phyloP scores from a whole-genome alignment of 1,139 yeast genomes.

The Kodamaea suecica region DNA sequence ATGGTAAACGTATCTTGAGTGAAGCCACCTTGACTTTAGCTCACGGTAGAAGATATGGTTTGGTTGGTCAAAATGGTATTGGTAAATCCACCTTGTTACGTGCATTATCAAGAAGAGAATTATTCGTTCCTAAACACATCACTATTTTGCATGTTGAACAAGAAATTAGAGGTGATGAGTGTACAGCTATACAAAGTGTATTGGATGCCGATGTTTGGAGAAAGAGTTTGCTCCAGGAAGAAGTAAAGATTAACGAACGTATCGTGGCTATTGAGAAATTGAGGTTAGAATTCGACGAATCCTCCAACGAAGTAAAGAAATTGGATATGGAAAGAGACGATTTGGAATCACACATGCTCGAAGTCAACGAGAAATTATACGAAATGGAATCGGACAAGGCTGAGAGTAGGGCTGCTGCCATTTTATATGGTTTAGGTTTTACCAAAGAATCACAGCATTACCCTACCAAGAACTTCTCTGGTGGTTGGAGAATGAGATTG shows the following conservation, averaged over 20 bases:
- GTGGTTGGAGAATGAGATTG: conserved; percentile 99
- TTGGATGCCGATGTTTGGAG: conserved; percentile 99
- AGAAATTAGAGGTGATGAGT: conserved; percentile 92
- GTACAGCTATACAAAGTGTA: conserved; percentile 85
- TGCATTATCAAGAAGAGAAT: conserved; percentile 90
- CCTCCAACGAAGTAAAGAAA: conserved; percentile 72
- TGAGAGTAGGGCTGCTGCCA: conserved; percentile 96
- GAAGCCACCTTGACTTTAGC: conserved; percentile 86
- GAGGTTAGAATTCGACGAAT: conserved; percentile 73
- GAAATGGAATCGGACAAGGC: conserved; percentile 98
- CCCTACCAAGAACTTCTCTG: conserved; percentile 89
- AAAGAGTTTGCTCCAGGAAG: conserved; percentile 79
- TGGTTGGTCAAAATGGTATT: conserved; percentile 98
- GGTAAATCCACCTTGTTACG: conserved; percentile 93
- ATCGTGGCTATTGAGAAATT: conserved; percentile 69
- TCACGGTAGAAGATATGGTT: conserved; percentile 92
- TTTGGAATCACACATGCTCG: conserved; percentile 71
- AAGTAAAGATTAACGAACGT: conserved; percentile 68
- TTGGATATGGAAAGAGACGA: conserved; percentile 89
- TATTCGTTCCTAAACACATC: conserved; percentile 90
- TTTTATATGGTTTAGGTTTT: conserved; percentile 88
- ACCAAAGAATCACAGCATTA: conserved; percentile 78
- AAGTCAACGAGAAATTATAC: conserved; percentile 72
- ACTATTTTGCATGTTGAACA: conserved; percentile 96
- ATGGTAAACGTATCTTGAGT: conserved; percentile 87